Conservation (phyloP, 2,329 filamentous ascomycete species). For the Pyricularia sp. region DNA sequence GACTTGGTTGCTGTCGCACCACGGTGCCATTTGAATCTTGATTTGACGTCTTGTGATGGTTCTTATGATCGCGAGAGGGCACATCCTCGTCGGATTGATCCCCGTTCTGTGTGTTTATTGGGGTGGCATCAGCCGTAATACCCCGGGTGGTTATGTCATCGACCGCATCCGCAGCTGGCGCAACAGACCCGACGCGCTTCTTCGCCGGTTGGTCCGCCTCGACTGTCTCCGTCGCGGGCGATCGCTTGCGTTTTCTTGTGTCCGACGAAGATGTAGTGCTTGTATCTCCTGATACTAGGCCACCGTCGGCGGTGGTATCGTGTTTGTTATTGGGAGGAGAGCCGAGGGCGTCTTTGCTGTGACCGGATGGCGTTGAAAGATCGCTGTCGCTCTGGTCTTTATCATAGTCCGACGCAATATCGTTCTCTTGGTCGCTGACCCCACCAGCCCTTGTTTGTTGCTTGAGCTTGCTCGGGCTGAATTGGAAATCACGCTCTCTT, state of each 20-base stretch:
- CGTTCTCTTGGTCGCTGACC: conserved; percentile 17
- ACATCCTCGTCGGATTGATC: conserved; percentile 19
- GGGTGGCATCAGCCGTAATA: conserved; percentile 9
- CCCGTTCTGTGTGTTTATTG: conserved; percentile 15
- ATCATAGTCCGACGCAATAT: conserved; percentile 18
- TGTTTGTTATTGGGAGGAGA: conserved; percentile 12
- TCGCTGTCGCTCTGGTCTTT: conserved; percentile 18
- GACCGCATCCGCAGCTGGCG: conserved; percentile 22
- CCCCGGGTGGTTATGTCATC: conserved; percentile 23
- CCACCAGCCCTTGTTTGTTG: conserved; percentile 25
- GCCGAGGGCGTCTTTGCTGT: neutral
- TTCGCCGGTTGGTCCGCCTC: conserved; percentile 34
- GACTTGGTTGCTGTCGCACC: conserved; percentile 11
- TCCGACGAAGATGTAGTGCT: conserved; percentile 17
- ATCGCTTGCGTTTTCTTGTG: conserved; percentile 38
- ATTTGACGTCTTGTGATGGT: neutral
- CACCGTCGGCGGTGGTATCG: conserved; percentile 7
- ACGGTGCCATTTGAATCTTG: conserved; percentile 2
- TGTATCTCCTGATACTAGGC: conserved; percentile 15
- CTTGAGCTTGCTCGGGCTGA: conserved; percentile 66
- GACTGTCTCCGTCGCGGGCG: conserved; percentile 28
- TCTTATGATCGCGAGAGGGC: conserved; percentile 9
- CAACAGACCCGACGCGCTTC: conserved; percentile 40
- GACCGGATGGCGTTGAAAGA: neutral
- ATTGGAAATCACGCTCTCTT: conserved; percentile 37